phyloP scores from a whole-genome alignment of 129 eudicot species.

The Deinandra increscens region DNA sequence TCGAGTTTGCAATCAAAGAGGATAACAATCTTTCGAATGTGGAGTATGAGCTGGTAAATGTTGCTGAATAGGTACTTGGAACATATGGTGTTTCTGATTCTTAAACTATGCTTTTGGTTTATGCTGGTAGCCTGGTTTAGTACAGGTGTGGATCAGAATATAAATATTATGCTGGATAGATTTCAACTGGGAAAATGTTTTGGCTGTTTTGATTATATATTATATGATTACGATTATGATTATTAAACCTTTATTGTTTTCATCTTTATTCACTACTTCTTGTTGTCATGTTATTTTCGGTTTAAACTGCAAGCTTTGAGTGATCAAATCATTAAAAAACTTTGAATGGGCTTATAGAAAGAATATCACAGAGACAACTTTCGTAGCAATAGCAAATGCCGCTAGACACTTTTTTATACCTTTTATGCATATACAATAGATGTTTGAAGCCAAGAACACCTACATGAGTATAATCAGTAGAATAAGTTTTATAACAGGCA shows the following conservation, averaged over 20 bases:
- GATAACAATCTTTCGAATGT: conserved; percentile 45
- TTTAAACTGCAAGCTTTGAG: not conserved
- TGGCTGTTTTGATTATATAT: conserved; percentile 17
- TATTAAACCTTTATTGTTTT: not conserved
- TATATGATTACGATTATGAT: not conserved
- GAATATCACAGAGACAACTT: no score
- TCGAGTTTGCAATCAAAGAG: conserved; percentile 28
- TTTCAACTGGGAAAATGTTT: conserved; percentile 17
- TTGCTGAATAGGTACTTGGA: conserved; percentile 30
- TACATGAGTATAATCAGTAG: not conserved
- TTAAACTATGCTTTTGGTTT: conserved; percentile 8
- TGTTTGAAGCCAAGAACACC: not conserved
- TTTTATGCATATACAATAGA: not conserved
- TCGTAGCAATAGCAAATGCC: no score
- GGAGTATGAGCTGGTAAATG: conserved; percentile 48
- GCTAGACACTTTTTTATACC: not conserved
- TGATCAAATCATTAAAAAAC: not conserved
- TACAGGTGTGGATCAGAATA: conserved; percentile 10
- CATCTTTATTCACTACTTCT: not conserved
- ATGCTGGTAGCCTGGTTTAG: conserved; percentile 21
- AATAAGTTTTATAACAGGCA: not conserved
- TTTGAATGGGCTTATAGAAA: not conserved
- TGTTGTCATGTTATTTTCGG: not conserved
- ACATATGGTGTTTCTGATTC: conserved; percentile 9
- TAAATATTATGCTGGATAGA: conserved; percentile 15